Conservation (phyloP, 1,139 yeast species). For the Arxiozyma slooffiae region DNA sequence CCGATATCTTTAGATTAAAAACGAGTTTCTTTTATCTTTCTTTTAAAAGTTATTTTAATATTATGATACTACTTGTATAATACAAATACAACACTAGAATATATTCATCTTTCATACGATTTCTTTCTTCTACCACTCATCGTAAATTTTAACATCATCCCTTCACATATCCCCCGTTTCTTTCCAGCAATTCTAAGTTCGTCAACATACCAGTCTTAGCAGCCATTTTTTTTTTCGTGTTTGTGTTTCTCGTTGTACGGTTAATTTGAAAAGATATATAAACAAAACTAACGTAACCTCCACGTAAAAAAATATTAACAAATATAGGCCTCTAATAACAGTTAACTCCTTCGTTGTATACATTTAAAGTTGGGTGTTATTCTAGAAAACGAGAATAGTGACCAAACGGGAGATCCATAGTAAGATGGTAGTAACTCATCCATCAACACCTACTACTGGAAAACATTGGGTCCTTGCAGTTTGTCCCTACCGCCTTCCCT, state of each 20-base stretch:
- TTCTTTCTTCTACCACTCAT: background rate
- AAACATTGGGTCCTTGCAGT: background rate
- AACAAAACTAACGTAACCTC: background rate
- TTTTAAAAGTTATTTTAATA: no score
- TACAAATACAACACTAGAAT: no score
- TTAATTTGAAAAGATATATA: background rate
- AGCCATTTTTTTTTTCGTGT: conserved; percentile 24
- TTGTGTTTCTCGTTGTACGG: conserved; percentile 5
- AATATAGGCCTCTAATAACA: background rate
- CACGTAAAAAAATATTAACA: no score
- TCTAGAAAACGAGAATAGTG: background rate
- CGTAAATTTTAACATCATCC: background rate
- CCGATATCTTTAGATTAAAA: no score
- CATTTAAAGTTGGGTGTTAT: background rate
- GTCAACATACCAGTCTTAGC: conserved; percentile 27
- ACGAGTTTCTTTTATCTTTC: no score
- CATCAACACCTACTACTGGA: background rate
- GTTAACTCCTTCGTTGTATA: background rate
- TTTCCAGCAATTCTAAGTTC: background rate
- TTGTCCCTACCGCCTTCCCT: no score
- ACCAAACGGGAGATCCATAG: background rate
- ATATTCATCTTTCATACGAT: no score
- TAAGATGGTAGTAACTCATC: background rate
- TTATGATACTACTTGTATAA: no score
- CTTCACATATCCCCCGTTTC: background rate